Percentiles rank a stretch among this genome's conserved stretches.
Evolutionary conservation across 768 basidiomycete genomes (phyloP).

Genomic region (Agaricus subrufescens): DNA sequence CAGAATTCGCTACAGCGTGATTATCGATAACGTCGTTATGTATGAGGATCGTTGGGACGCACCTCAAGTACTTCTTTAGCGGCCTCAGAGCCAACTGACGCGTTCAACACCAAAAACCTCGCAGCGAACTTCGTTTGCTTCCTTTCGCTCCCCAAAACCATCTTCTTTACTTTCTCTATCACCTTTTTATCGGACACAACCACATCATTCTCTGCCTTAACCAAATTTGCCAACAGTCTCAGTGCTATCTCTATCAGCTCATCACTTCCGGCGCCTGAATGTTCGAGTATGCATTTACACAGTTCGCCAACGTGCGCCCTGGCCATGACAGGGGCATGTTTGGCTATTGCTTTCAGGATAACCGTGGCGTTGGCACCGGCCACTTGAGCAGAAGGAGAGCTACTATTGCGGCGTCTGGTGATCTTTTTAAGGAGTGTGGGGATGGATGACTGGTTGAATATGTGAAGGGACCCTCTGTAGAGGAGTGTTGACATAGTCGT

Average conservation of each 20-base stretch:
- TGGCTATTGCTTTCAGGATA: slow-evolving; percentile 49
- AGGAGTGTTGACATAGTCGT: slow-evolving; percentile 70
- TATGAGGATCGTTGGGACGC: slow-evolving; percentile 11
- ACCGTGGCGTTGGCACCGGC: slow-evolving; percentile 46
- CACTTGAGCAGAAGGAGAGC: slow-evolving; percentile 32
- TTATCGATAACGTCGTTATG: background rate
- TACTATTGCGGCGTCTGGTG: slow-evolving; percentile 38
- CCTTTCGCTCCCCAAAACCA: slow-evolving; percentile 53
- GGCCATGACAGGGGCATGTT: slow-evolving; percentile 69
- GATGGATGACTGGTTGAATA: slow-evolving; percentile 83
- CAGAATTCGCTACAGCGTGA: slow-evolving; percentile 48
- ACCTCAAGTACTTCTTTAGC: slow-evolving; percentile 66
- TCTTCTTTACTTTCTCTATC: slow-evolving; percentile 56
- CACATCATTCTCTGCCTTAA: slow-evolving; percentile 52
- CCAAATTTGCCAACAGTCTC: slow-evolving; percentile 71
- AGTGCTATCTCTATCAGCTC: slow-evolving; percentile 60
- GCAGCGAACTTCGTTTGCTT: slow-evolving; percentile 85
- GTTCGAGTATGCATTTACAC: slow-evolving; percentile 57
- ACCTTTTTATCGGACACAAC: slow-evolving; percentile 66
- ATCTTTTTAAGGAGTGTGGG: slow-evolving; percentile 75
- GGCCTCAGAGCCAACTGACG: slow-evolving; percentile 42
- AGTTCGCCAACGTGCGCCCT: slow-evolving; percentile 75
- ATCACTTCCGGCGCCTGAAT: slow-evolving; percentile 34
- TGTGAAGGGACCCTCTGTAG: slow-evolving; percentile 62
- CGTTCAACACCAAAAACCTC: slow-evolving; percentile 53